These are phyloP conservation scores for Pseudomonodictys pantanalensis DNA, from an alignment of 495 filamentous ascomycete species.

Conservation along the genomic window DNA sequence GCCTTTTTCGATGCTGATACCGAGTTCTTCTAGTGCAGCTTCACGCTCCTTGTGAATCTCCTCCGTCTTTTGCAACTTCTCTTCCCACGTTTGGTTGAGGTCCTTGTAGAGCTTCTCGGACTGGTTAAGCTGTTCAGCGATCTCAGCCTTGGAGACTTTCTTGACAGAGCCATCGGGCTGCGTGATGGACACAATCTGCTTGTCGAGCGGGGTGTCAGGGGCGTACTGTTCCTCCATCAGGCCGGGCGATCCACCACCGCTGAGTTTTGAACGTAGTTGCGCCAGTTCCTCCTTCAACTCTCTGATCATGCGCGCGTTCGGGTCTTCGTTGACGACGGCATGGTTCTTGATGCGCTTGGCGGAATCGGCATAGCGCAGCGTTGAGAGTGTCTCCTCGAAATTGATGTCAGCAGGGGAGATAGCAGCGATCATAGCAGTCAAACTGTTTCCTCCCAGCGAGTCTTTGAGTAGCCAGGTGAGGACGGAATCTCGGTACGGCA, in stretches of 20 bases:
- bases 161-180: constrained; percentile 81
- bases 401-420: constrained; percentile 99
- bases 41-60: constrained; percentile 97
- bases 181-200: constrained; percentile 95
- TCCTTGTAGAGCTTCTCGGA: constrained; percentile 95
- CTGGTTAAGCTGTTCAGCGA: constrained; percentile 91
- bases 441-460: constrained; percentile 95
- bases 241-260: constrained; percentile 51
- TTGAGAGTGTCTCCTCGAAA: constrained; percentile 95
- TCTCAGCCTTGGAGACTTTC: constrained; percentile 97
- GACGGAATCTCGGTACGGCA: constrained; percentile 96
- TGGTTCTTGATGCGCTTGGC: constrained; percentile 99
- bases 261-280: constrained; percentile 80
- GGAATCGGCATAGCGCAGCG: constrained; percentile 92
- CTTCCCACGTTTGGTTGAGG: constrained; percentile 98
- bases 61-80: constrained; percentile 92
- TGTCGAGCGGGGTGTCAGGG: constrained; percentile 84
- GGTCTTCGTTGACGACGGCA: constrained; percentile 97
- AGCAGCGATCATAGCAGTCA: constrained; percentile 99
- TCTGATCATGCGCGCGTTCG: constrained; percentile 97
- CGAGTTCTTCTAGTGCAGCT: constrained; percentile 89
- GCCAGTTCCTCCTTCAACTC: constrained; percentile 95
- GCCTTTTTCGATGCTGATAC: constrained; percentile 98
- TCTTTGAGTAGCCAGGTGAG: constrained; percentile 98
- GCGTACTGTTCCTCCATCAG: constrained; percentile 76